These are phyloP conservation scores for Saccharomycopsis microspora DNA, from an alignment of 805 yeast species.

Conservation along the genomic window DNA sequence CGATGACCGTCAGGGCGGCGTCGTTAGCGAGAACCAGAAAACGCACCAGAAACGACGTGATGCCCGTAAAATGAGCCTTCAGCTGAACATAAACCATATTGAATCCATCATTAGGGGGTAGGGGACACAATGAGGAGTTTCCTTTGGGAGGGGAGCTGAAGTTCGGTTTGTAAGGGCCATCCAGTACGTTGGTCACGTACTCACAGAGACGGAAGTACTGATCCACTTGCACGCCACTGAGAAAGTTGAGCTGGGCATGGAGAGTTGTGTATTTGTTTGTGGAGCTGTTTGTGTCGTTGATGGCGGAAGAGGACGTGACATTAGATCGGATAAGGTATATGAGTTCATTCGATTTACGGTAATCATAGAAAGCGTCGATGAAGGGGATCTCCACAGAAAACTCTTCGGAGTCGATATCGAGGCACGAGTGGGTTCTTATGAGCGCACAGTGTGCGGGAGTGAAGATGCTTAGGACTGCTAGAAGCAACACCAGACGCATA, in stretches of 20 bases:
- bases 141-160: constrained; percentile 1
- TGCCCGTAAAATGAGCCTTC: constrained; percentile 21
- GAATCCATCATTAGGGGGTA: constrained; percentile 20
- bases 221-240: constrained; percentile 30
- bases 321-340: constrained; percentile 1
- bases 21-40: constrained; percentile 33
- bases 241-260: constrained; percentile 32
- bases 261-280: constrained; percentile 39
- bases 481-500: background rate
- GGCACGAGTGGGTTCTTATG: constrained; percentile 1
- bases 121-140: constrained; percentile 21
- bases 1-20: constrained; percentile 26
- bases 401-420: background rate
- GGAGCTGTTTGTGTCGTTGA: constrained; percentile 32
- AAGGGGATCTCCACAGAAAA: constrained; percentile 7
- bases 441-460: background rate
- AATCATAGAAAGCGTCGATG: constrained; percentile 12
- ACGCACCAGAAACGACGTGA: constrained; percentile 35
- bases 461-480: background rate
- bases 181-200: constrained; percentile 9
- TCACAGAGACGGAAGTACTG: constrained; percentile 34
- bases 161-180: background rate
- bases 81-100: constrained; percentile 19
- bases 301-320: constrained; percentile 11
- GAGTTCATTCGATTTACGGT: constrained; percentile 3